Conservation (phyloP, 352 stramenopile species). For the Pythium aquatile region DNA sequence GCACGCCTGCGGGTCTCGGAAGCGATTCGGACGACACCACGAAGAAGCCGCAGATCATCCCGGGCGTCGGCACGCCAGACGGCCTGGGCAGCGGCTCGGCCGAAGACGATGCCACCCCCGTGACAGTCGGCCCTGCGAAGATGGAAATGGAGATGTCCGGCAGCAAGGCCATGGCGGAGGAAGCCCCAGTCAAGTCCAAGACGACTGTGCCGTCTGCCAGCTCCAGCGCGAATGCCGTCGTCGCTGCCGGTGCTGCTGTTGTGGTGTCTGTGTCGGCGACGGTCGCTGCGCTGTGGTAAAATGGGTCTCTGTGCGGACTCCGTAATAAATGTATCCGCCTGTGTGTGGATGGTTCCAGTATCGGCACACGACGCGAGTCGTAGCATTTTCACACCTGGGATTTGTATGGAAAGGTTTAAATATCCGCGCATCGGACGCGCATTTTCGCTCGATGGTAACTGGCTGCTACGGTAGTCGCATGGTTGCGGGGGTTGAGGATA, state of each 20-base stretch:
- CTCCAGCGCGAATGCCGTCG: constrained; percentile 1
- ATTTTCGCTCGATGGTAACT: constrained; percentile 15
- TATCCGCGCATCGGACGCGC: constrained; percentile 24
- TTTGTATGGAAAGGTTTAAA: constrained; percentile 22
- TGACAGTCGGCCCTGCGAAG: not conserved
- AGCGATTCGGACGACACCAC: constrained; percentile 1
- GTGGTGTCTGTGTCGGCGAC: constrained; percentile 5
- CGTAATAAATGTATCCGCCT: not conserved
- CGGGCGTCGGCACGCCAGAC: not conserved
- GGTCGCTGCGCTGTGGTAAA: constrained; percentile 4
- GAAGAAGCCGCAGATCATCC: constrained; percentile 10
- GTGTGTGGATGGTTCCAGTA: not conserved
- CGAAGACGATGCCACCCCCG: not conserved
- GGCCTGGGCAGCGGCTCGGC: not conserved
- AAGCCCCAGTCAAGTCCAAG: constrained; percentile 8
- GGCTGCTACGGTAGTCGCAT: constrained; percentile 2
- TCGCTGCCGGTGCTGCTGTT: constrained; percentile 1
- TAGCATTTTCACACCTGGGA: not conserved
- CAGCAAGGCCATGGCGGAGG: constrained; percentile 10
- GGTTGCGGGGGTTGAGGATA: not conserved
- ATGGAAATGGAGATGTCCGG: constrained; percentile 1
- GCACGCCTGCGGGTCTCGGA: constrained; percentile 12
- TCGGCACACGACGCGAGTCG: not conserved
- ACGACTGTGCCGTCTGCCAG: not conserved
- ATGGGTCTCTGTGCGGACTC: not conserved